Conservation (phyloP, 2,329 filamentous ascomycete genomes). For the Thelonectria discophora region DNA sequence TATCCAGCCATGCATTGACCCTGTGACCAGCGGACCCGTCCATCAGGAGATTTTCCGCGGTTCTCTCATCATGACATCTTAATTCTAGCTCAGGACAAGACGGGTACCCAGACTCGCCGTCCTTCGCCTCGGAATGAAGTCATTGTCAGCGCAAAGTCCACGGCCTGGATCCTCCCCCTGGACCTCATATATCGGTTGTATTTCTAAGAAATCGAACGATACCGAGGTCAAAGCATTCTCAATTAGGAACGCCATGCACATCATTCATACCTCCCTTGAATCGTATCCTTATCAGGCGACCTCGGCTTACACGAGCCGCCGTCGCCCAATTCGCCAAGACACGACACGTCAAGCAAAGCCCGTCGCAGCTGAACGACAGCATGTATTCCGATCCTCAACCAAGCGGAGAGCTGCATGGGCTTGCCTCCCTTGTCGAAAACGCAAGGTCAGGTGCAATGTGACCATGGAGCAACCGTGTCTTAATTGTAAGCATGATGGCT, state of each 20-base stretch:
- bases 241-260: neutral
- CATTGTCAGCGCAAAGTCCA: neutral
- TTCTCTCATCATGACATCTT: neutral
- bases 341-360: neutral
- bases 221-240: neutral
- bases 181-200: neutral
- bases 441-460: conserved; percentile 2
- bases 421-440: conserved; percentile 1
- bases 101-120: neutral
- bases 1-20: no score
- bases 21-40: neutral
- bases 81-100: neutral
- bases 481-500: neutral
- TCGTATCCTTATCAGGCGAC: neutral
- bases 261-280: neutral
- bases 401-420: neutral
- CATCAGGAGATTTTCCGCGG: neutral
- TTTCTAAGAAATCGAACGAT: neutral
- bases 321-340: neutral
- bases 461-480: conserved; percentile 3
- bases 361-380: neutral
- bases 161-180: neutral
- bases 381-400: neutral
- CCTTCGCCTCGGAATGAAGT: neutral
- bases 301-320: neutral